Evolutionary conservation across 1,284 basidiomycete genomes (phyloP).

Genomic region (Tremellales sp.): DNA sequence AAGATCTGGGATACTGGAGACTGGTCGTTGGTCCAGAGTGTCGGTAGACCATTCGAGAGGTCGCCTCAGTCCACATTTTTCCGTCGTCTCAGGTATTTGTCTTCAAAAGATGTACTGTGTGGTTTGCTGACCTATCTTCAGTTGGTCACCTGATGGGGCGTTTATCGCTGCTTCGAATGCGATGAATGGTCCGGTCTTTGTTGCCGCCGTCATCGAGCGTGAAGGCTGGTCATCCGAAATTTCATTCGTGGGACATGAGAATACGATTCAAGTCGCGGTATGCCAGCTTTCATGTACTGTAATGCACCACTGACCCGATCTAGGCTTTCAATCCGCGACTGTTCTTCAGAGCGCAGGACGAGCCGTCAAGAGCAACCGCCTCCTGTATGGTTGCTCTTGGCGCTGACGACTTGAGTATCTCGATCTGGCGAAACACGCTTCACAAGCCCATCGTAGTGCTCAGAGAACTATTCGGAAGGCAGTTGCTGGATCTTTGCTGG

Average conservation of each 20-base stretch:
- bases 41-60: slow-evolving; percentile 85
- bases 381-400: slow-evolving; percentile 73
- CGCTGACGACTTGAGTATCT: slow-evolving; percentile 73
- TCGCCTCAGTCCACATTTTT: slow-evolving; percentile 96
- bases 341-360: slow-evolving; percentile 64
- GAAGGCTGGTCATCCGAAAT: slow-evolving; percentile 84
- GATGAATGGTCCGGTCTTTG: slow-evolving; percentile 96
- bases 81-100: slow-evolving; percentile 71
- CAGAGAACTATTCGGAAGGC: slow-evolving; percentile 87
- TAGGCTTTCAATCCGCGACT: slow-evolving; percentile 89
- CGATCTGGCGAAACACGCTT: slow-evolving; percentile 88
- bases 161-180: slow-evolving; percentile 96
- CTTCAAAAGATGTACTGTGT: not conserved
- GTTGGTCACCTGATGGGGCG: slow-evolving; percentile 98
- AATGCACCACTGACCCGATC: not conserved
- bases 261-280: slow-evolving; percentile 93
- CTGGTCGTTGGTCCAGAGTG: slow-evolving; percentile 79
- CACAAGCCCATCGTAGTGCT: slow-evolving; percentile 87
- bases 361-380: slow-evolving; percentile 29
- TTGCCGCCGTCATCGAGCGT: slow-evolving; percentile 88
- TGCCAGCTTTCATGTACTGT: slow-evolving; percentile 43
- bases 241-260: slow-evolving; percentile 93
- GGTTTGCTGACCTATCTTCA: slow-evolving; percentile 39
- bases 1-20: slow-evolving; percentile 95
- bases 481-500: slow-evolving; percentile 96